Evolutionary conservation across 163 green algal species (phyloP), one percentile per base, ranked within the genome.

Genomic region (Scenedesmus sp.): DNA sequence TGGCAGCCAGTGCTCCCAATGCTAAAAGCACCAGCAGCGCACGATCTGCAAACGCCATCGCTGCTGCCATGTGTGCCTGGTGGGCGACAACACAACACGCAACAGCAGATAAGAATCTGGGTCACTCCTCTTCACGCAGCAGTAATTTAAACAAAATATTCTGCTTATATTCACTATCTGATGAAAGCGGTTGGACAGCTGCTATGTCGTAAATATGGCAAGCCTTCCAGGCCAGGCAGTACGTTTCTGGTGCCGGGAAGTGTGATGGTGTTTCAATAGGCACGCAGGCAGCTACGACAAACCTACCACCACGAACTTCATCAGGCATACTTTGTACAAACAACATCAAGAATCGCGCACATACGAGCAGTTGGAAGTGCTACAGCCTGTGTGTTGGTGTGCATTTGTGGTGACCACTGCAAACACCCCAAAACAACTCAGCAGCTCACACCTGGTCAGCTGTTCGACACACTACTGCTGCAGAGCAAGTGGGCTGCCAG

Each of bases 11-110:
- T 40, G 65, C 65, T 76, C 6, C 30, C 6, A 76, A 18, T 22
- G 30, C 26, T 20, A 76, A 4, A 40, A 18, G 16, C 24, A 76
- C 5, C 2, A 76, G 6, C 6, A 76, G 24, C 30, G 40, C 2
- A 16, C 0, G 6, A 4, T 16, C 7, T 40, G 30, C 9, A 10
- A 2, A 40, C 65, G 65, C 30, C 65, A 76, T 76, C 65, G 30
- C 65, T 76, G 65, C 65, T 40, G 65, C 30, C 65, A 76, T 76
- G 65, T n/a, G n/a, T 76, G 65, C 65, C 65, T 76, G 65, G 65
- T 7, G 65, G 30, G 65, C 65, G 65, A 76, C 30, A 30, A 30
- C 65, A 72, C 59, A 72, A 26, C 26, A 40, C 65, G 65, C 65
- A 76, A 76, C 65, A 76, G 65, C 65, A 76, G 30, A 76, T 4